Base-by-base conservation (phyloP, 305 asterid genomes). In the Solanum chacoense region DNA sequence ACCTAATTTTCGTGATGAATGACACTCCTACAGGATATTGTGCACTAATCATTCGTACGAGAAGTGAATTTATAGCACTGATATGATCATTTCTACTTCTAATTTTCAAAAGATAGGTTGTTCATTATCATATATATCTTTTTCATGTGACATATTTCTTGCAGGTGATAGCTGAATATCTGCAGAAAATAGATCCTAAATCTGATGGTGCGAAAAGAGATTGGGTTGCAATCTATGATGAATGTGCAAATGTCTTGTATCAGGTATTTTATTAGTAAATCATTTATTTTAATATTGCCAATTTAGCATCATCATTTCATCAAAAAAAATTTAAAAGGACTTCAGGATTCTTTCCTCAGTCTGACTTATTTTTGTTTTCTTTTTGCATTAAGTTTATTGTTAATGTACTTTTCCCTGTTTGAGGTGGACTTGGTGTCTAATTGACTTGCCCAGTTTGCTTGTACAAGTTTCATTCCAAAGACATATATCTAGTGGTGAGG, bases 141-240 rank as follows among this genome's bases (percentile, higher is more conserved):
- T 85, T 32, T 85, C 88, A 78, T 76, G 35, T 45, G 77, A 38
- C 32, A 90, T 88, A 90, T n/a, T 88, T 87, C 87, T 76, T 80
- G 83, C 95, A 97, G 99, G 99, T 97, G 90, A 93, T 97, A 88
- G 99, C 99, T 16, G 99, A 97, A 92, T 94, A 95, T 92, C 97
- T 97, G 88, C 99, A 97, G 93, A 97, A 95, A 91, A 88, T 97
- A 85, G 99, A 97, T 91, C 99, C 99, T 11, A 97, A 97, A 92
- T 97, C 99, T 16, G 99, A 97, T 87, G 99, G 99, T 88, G 99
- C 99, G 63, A 97, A 97, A 93, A 94, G 99, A 93, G 99, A 97
- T 85, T 97, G 98, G 99, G 99, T 96, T 83, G 99, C 99, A 86
- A 96, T 97, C 85, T 95, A 97, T 50, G 99, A 97, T 76, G 99